Evolutionary conservation across 306 rosid genomes (phyloP).

Genomic region (Lablab purpureus): DNA sequence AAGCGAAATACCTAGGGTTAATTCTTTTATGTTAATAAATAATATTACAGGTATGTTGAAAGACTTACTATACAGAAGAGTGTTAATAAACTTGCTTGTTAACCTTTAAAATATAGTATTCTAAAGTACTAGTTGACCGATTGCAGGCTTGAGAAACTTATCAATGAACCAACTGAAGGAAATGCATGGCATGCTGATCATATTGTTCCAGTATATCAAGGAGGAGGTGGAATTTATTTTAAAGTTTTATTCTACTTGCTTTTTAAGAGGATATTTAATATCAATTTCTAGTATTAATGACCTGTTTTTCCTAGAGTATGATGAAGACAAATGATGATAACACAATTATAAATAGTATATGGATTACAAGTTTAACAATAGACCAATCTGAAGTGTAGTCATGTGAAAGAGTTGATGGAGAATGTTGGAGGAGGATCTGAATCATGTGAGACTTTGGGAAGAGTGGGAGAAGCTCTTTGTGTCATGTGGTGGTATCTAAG

Average conservation of each 20-base stretch:
- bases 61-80: slow-evolving; percentile 12
- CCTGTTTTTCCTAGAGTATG: slow-evolving; percentile 11
- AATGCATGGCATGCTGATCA: slow-evolving; percentile 98
- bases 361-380: too few relatives aligned
- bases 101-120: slow-evolving; percentile 20
- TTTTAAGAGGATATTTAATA: slow-evolving; percentile 14
- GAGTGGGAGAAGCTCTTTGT: too few relatives aligned
- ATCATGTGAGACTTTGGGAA: too few relatives aligned
- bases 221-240: slow-evolving; percentile 78
- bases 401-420: too few relatives aligned
- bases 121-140: slow-evolving; percentile 38
- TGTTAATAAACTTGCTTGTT: slow-evolving; percentile 35
- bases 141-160: slow-evolving; percentile 84
- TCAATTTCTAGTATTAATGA: slow-evolving; percentile 8
- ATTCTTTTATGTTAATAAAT: slow-evolving; percentile 18
- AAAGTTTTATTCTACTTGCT: not conserved
- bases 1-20: slow-evolving; percentile 30
- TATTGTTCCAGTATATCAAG: slow-evolving; percentile 88
- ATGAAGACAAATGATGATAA: too few relatives aligned
- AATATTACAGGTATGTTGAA: slow-evolving; percentile 20
- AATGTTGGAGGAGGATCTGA: too few relatives aligned
- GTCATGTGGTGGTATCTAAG: too few relatives aligned
- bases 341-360: too few relatives aligned
- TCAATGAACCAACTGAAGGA: slow-evolving; percentile 87
- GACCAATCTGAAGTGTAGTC: too few relatives aligned